phyloP scores from a whole-genome alignment of 306 rosid species.

The Malus orientalis region DNA sequence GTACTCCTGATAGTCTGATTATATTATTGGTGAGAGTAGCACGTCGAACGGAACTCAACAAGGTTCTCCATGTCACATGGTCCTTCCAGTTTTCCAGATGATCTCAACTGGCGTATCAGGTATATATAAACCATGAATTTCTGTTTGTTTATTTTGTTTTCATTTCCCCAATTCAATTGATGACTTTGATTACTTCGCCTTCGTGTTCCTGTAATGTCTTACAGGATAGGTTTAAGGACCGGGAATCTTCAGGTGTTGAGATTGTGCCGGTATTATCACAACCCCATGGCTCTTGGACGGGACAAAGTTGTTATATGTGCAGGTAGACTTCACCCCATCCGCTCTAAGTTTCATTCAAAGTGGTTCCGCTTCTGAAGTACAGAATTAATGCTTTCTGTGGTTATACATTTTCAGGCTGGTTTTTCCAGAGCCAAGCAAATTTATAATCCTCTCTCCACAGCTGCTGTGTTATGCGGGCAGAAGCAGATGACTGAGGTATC shows the following conservation, averaged over 20 bases:
- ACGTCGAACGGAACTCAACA: slow-evolving; percentile 44
- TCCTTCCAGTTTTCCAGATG: slow-evolving; percentile 74
- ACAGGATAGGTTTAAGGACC: slow-evolving; percentile 80
- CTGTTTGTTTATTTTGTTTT: neutral
- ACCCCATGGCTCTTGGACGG: slow-evolving; percentile 68
- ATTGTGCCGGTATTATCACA: slow-evolving; percentile 91
- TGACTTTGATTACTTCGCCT: neutral
- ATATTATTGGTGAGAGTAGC: slow-evolving; percentile 29
- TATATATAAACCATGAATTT: neutral
- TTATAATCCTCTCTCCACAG: slow-evolving; percentile 53
- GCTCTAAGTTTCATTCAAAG: neutral
- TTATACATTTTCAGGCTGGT: slow-evolving; percentile 62
- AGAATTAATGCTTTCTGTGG: neutral
- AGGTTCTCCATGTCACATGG: slow-evolving; percentile 41
- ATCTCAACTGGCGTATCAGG: slow-evolving; percentile 87
- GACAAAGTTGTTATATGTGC: slow-evolving; percentile 73
- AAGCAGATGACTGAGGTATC: slow-evolving; percentile 87
- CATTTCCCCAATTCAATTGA: neutral
- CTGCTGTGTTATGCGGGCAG: slow-evolving; percentile 76
- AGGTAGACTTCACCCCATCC: slow-evolving; percentile 36
- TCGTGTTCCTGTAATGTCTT: slow-evolving; percentile 11
- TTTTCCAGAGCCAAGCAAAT: slow-evolving; percentile 60
- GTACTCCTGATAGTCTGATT: slow-evolving; percentile 23
- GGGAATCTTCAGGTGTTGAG: slow-evolving; percentile 86
- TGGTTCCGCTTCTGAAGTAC: neutral